Conservation (phyloP, 2,329 filamentous ascomycete genomes). For the Paraphaeosphaeria sporulosa region DNA sequence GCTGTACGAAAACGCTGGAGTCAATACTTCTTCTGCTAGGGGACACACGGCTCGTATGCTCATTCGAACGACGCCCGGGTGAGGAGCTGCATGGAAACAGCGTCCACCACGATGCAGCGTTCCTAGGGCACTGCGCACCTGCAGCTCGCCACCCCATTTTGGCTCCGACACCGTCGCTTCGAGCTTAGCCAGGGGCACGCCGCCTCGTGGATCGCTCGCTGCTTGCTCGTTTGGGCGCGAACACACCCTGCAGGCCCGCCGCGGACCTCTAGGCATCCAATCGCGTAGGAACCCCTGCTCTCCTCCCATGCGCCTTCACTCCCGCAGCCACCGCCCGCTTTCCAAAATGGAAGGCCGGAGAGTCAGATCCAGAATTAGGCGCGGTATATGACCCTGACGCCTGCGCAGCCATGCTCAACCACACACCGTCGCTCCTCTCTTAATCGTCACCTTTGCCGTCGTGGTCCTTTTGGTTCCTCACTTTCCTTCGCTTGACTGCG, state of each 20-base stretch:
- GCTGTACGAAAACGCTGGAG: neutral
- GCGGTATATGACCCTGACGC: conserved; percentile 40
- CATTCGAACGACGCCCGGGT: neutral
- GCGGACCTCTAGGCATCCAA: conserved; percentile 23
- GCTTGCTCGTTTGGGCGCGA: conserved; percentile 30
- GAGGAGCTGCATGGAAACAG: neutral
- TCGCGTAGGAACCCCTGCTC: conserved; percentile 18
- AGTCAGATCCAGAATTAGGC: conserved; percentile 28
- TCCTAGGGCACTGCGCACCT: neutral
- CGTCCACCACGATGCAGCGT: conserved; percentile 1
- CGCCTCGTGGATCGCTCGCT: conserved; percentile 26
- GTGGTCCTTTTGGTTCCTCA: conserved; percentile 29
- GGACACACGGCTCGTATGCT: neutral
- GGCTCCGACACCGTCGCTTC: conserved; percentile 19
- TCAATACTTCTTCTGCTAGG: neutral
- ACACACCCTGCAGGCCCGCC: conserved; percentile 29
- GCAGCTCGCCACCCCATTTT: conserved; percentile 1
- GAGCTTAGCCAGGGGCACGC: conserved; percentile 37
- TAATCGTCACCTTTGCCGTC: conserved; percentile 40
- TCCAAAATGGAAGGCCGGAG: conserved; percentile 24
- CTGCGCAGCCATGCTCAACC: conserved; percentile 33
- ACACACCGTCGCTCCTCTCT: conserved; percentile 33
- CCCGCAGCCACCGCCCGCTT: conserved; percentile 32
- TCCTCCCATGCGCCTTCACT: conserved; percentile 28
- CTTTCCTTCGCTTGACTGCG: conserved; percentile 37